Conservation (phyloP, 192 early-diverging fungal genomes). For the Powellomyces hirtus region DNA sequence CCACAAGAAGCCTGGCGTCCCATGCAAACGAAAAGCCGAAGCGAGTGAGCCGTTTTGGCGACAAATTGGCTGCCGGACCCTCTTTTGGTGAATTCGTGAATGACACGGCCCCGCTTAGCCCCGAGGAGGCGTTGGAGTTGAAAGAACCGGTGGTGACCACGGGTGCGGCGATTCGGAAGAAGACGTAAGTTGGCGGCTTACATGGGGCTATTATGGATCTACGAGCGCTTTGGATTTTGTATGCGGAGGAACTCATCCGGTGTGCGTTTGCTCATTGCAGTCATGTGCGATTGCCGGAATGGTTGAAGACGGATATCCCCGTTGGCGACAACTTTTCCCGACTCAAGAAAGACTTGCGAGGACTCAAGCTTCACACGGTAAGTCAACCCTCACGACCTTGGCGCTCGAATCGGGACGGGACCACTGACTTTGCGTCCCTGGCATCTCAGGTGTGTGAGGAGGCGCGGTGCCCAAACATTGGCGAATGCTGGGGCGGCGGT, state of each 20-base stretch:
- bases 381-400: too few relatives aligned
- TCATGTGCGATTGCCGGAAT: conserved; percentile 67
- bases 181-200: conserved; percentile 11
- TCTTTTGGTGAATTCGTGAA: conserved; percentile 57
- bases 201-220: neutral
- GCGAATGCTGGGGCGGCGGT: conserved; percentile 98
- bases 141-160: conserved; percentile 39
- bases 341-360: conserved; percentile 90
- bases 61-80: conserved; percentile 36
- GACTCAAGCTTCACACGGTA: conserved; percentile 87
- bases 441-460: conserved; percentile 83
- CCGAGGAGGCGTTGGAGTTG: conserved; percentile 61
- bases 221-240: neutral
- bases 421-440: too few relatives aligned
- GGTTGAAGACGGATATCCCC: conserved; percentile 95
- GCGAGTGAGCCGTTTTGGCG: neutral
- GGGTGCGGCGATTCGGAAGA: conserved; percentile 30
- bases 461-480: conserved; percentile 96
- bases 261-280: conserved; percentile 37
- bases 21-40: too few relatives aligned
- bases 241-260: neutral
- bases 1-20: too few relatives aligned
- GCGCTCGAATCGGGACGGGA: too few relatives aligned
- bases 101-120: conserved; percentile 47
- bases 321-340: conserved; percentile 71